Evolutionary conservation across 2,329 filamentous ascomycete species (phyloP).

Genomic region (Sarocladiaceae sp.): DNA sequence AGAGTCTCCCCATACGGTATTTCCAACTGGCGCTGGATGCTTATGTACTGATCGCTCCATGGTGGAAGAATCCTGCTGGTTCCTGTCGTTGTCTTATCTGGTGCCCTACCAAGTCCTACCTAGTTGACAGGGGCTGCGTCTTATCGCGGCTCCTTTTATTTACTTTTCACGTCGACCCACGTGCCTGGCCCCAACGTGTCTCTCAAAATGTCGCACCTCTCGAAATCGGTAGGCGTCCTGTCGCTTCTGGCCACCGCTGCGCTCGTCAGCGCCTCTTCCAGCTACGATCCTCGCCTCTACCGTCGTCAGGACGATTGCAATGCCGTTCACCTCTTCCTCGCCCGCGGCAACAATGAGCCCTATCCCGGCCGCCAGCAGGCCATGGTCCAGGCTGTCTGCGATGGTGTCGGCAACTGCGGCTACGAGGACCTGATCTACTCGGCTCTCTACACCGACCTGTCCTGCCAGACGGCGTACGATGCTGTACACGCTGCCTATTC

Average conservation of each 20-base stretch:
- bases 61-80: too few species aligned
- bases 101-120: too few species aligned
- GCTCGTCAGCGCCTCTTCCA: background rate
- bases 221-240: background rate
- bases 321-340: slow-evolving; percentile 21
- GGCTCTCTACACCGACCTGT: slow-evolving; percentile 35
- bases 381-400: slow-evolving; percentile 14
- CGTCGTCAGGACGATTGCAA: slow-evolving; percentile 14
- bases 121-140: too few species aligned
- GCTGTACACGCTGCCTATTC: slow-evolving; percentile 32
- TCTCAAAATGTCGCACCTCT: background rate
- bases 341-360: slow-evolving; percentile 21
- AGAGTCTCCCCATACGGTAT: too few species aligned
- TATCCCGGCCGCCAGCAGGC: slow-evolving; percentile 20
- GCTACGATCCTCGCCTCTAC: background rate
- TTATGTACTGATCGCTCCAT: too few species aligned
- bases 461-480: slow-evolving; percentile 14
- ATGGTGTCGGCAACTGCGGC: slow-evolving; percentile 20
- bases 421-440: slow-evolving; percentile 16
- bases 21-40: too few species aligned
- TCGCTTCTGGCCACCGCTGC: background rate
- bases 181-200: background rate
- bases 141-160: too few species aligned
- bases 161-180: too few species aligned
- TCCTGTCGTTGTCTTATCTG: too few species aligned